Evolutionary conservation across 345 rosid species (phyloP), one percentile per base, ranked within the genome.

Genomic region (Trapa bicornis): DNA sequence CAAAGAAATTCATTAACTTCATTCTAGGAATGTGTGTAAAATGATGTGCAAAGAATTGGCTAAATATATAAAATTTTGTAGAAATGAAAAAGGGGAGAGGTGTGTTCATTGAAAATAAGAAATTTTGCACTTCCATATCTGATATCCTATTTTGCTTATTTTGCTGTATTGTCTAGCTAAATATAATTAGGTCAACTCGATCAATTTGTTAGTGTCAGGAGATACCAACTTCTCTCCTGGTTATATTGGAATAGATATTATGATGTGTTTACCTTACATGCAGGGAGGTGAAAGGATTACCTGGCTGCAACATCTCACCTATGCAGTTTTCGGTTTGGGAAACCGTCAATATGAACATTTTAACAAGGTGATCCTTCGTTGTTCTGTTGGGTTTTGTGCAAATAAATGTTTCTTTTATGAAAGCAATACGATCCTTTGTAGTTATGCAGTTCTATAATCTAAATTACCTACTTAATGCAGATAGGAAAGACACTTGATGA

Each of bases 331-430:
- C 85, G 99, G 96, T 47, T 87, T 95, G 17, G 99, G 98, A 45
- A 95, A 95, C 82, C 83, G 87, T 74, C 99, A 94, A 66, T 94
- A 94, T 69, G 99, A 91, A 67, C 97, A 94, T 76, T 94, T 94
- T 75, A 94, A 94, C 73, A 89, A 95, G 99, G 97, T 87, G 35
- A 63, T 5, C 2, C 14, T 69, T 35, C 7, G 3, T 4, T 14
- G 7, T 33, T 69, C 29, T 39, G 45, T 17, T 47, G 47, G 47
- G 13, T 29, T 43, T 29, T 42, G 11, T n/a, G 6, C 54, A 60
- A 14, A 22, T 22, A 22, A 22, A 37, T 17, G 47, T 68, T 66
- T 29, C 54, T 65, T 43, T 36, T 41, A 36, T 52, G 37, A 17
- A 29, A 65, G 35, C 32, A 43, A 35, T 45, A 29, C 47, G 5